Percentiles rank a stretch among this genome's conserved stretches.
Conservation (phyloP, 2,329 filamentous ascomycete species). For the Paracoccidioides lutzii region DNA sequence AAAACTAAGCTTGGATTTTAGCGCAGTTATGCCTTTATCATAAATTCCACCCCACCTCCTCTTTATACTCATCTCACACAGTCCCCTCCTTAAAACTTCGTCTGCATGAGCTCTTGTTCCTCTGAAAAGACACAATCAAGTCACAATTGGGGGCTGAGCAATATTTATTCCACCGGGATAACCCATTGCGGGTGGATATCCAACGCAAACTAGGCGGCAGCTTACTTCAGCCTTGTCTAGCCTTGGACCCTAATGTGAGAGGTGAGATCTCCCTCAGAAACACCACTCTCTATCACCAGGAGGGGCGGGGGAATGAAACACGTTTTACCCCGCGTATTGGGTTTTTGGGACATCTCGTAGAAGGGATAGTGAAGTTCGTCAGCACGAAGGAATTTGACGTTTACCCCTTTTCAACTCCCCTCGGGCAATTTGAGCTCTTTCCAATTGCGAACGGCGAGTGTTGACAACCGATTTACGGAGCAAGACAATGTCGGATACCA, state of each 20-base stretch:
- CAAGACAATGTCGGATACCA: constrained; percentile 4
- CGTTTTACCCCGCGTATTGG: neutral
- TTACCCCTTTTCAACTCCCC: neutral
- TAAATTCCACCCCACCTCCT: neutral
- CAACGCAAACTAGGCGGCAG: neutral
- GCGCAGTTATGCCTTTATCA: neutral
- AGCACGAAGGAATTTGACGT: neutral
- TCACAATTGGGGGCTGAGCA: neutral
- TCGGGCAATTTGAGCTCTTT: neutral
- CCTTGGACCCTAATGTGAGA: constrained; percentile 1
- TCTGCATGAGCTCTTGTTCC: neutral
- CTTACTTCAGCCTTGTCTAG: neutral
- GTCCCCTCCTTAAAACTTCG: neutral
- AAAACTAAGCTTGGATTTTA: neutral
- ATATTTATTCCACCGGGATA: neutral
- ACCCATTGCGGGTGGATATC: neutral
- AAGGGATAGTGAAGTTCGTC: neutral
- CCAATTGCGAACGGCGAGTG: neutral
- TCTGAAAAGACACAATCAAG: neutral
- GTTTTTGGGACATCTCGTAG: neutral
- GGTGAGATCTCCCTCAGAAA: constrained; percentile 2
- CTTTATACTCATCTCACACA: neutral
- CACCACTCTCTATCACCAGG: neutral
- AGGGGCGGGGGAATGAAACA: neutral
- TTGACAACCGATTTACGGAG: neutral